Evolutionary conservation across 2,329 filamentous ascomycete species (phyloP), one percentile per base, ranked within the genome.

Genomic region (Graphilbum fragrans): DNA sequence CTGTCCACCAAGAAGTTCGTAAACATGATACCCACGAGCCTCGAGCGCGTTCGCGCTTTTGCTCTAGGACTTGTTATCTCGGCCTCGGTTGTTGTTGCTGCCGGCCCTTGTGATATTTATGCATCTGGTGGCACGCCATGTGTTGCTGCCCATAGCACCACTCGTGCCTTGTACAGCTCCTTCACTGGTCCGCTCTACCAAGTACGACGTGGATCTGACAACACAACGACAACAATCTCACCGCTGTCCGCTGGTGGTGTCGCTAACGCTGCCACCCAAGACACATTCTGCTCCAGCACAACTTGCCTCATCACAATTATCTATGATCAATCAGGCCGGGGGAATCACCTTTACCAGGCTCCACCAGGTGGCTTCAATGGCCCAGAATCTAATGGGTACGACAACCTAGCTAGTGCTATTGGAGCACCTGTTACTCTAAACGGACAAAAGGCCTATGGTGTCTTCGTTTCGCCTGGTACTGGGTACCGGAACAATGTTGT

Each of bases 131-230:
- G 66, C 39, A 78, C 73, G 1, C 72, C 75, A n/a, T 81, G 77
- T 49, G 59, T 80, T 11, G 77, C 77, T 0, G 77, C 77, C 1
- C 76, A 80, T 53, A 72, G 72, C 53, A 80, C 74, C n/a, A 80
- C 76, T 43, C 70, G 77, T 4, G 73, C 75, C 16, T 55, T 81
- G 7, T 80, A 79, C 57, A 65, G 57, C 49, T 50, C 62, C 39
- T 80, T 60, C 58, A 61, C 40, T 8, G 70, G 72, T 4, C 39
- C 69, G 0, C 67, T 80, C 2, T 80, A 81, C 55, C 73, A 80
- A 48, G 65, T 80, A 3, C 63, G 63, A 41, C 74, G 77, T 37
- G 67, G 58, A 39, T 78, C 73, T 2, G 56, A 74, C 52, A 52
- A 60, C 33, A 51, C 62, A 21, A 73, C 66, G 1, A 63, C 57